Evolutionary conservation across 1,284 basidiomycete species (phyloP), one percentile per base, ranked within the genome.

Genomic region (Ganoderma sinense): DNA sequence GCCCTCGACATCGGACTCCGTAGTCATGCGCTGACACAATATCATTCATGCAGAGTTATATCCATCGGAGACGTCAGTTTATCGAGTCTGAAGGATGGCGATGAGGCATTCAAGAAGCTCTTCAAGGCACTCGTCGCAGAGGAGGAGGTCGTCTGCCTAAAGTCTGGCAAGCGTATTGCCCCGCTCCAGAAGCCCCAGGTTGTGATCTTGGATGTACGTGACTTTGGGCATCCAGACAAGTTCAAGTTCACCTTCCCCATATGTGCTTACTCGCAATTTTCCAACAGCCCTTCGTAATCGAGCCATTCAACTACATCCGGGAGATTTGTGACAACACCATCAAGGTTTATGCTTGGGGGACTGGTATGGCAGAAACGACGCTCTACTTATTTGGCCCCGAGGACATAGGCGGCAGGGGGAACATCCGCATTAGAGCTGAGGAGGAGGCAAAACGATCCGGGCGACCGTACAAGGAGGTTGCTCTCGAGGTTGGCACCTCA

Each of bases 351-450:
- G 60, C 59, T 1, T 77, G 73, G 73, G 53, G 45, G 14, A 51
- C 74, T 0, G 71, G 71, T 6, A 45, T 65, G 58, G 60, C 69
- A 2, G 67, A 67, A 13, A 39, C 53, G 26, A 10, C 71, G 3
- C 73, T 74, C 51, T 62, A 67, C 31, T 39, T 72, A 14, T 72
- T 65, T 33, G 74, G 70, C 1, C 74, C 75, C 5, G 69, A 69
- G 41, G 41, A 56, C 20, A n/a, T 61, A 1, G 75, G 75, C 11
- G 74, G 74, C 1, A 8, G 45, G 13, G 75, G 74, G 2, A 71
- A 76, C 64, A 11, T 74, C 14, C 72, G 65, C 39, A 1, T 67
- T 18, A 73, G 72, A 65, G 69, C 66, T 0, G 69, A 71, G 36
- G 67, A 72, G 18, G 67, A 71, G 36, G 74, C 69, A 1, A 23